Evolutionary conservation across 768 basidiomycete species (phyloP).

Genomic region (Suillus weaverae): DNA sequence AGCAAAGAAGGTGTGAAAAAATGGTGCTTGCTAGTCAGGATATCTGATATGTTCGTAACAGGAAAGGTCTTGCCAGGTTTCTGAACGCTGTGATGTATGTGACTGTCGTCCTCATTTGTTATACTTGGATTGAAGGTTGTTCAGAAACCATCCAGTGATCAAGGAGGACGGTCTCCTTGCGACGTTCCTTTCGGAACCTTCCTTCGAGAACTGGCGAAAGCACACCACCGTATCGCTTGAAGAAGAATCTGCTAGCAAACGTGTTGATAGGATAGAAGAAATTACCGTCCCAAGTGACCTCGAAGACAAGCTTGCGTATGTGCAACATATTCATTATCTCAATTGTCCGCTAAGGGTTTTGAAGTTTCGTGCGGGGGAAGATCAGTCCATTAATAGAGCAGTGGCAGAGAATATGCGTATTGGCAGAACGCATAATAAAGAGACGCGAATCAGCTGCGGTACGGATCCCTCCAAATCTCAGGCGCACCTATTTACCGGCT

Average conservation of each 20-base stretch:
- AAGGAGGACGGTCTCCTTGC: slow-evolving; percentile 83
- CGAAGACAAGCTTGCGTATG: slow-evolving; percentile 83
- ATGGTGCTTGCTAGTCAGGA: slow-evolving; percentile 3
- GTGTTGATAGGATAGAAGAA: slow-evolving; percentile 80
- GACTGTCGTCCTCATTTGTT: neutral
- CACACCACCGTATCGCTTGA: slow-evolving; percentile 73
- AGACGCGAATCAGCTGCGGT: slow-evolving; percentile 91
- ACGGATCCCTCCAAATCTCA: slow-evolving; percentile 63
- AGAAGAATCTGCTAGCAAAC: slow-evolving; percentile 82
- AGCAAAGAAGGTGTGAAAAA: slow-evolving; percentile 71
- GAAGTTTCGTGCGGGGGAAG: slow-evolving; percentile 72
- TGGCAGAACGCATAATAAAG: slow-evolving; percentile 85
- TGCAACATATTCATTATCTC: slow-evolving; percentile 4
- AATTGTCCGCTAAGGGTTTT: slow-evolving; percentile 5
- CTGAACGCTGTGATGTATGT: slow-evolving; percentile 76
- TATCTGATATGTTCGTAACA: slow-evolving; percentile 29
- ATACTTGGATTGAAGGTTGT: slow-evolving; percentile 2
- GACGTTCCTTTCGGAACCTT: slow-evolving; percentile 79
- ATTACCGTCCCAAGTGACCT: slow-evolving; percentile 92
- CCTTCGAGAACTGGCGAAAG: slow-evolving; percentile 89
- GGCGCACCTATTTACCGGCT: slow-evolving; percentile 66
- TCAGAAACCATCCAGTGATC: slow-evolving; percentile 87
- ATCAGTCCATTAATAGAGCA: slow-evolving; percentile 80
- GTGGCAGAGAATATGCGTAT: slow-evolving; percentile 87
- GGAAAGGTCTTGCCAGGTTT: slow-evolving; percentile 78